Evolutionary conservation across 768 basidiomycete species (phyloP), one percentile per base, ranked within the genome.

Genomic region (Infundibulicybe gibba): DNA sequence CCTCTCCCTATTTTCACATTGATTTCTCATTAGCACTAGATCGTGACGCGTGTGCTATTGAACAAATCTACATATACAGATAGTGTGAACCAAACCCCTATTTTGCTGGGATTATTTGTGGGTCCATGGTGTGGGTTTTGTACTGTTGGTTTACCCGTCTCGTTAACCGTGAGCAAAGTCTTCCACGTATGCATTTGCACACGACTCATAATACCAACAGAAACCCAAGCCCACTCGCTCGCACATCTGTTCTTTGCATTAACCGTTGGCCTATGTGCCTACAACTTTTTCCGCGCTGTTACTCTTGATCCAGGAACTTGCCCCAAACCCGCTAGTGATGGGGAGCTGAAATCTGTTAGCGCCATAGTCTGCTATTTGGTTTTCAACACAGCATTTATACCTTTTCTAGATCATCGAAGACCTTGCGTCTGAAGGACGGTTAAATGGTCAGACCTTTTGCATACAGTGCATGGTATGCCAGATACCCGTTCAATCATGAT

Each of bases 381-480:
- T 13, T 20, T 6, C 14, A 9, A 1, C 35, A n/a, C n/a, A n/a
- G n/a, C n/a, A n/a, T n/a, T 45, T 39, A 21, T 31, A 13, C 21
- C 5, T 43, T 44, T 17, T 15, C n/a, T 49, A 94, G 91, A 80
- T 90, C 32, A 85, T 99, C 41, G 94, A 97, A 61, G 90, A 93
- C 21, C 71, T 98, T 14, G 90, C 94, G 12, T 85, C 87, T 9
- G 82, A 86, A 59, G 92, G 94, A 13, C 75, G 87, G 14, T 69
- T 99, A 20, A 98, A 97, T 61, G 94, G 95, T 1, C 93, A 94
- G 62, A 93, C 93, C 9, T 98, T 98, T 64, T 98, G 97, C 59
- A 87, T 99, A 43, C 81, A 85, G 49, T 98, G 95, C 67, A 92
- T 98, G 92, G 87, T 86, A 51, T 41, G 80, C 57, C 43, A 12